Evolutionary conservation across 208 protist species (phyloP).

Genomic region (Wallacemonas sp.): DNA sequence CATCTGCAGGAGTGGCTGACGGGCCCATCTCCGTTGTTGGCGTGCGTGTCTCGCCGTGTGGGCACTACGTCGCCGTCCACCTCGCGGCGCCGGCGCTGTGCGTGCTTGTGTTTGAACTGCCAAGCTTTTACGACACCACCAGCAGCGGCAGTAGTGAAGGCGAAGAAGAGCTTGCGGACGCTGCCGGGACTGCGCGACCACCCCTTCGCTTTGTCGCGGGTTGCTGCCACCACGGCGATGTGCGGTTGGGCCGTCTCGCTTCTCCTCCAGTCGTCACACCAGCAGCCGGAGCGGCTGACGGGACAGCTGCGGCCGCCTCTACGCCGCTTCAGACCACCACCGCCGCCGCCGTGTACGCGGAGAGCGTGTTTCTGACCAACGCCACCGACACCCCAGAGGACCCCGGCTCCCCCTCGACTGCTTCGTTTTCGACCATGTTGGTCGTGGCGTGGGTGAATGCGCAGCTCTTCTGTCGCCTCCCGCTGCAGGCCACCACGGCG

Average conservation of each 20-base stretch:
- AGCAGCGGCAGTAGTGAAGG: neutral
- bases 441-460: conserved; percentile 10
- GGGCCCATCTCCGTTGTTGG: neutral
- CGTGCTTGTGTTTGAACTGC: conserved; percentile 15
- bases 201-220: neutral
- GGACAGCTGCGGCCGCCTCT: neutral
- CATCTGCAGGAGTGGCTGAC: neutral
- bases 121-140: neutral
- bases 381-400: neutral
- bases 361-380: conserved; percentile 2
- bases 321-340: neutral
- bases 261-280: too few species aligned
- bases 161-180: neutral
- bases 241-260: too few species aligned
- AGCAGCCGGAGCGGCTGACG: too few species aligned
- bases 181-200: neutral
- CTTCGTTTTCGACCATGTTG: conserved; percentile 1
- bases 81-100: neutral
- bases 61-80: conserved; percentile 5
- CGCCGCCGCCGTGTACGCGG: conserved; percentile 3
- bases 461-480: neutral
- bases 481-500: neutral
- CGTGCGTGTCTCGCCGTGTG: conserved; percentile 10
- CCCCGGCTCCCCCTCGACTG: neutral
- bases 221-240: neutral